Evolutionary conservation across 2,329 filamentous ascomycete genomes (phyloP), one percentile per base, ranked within the genome.

Genomic region (Neonectria magnoliae): DNA sequence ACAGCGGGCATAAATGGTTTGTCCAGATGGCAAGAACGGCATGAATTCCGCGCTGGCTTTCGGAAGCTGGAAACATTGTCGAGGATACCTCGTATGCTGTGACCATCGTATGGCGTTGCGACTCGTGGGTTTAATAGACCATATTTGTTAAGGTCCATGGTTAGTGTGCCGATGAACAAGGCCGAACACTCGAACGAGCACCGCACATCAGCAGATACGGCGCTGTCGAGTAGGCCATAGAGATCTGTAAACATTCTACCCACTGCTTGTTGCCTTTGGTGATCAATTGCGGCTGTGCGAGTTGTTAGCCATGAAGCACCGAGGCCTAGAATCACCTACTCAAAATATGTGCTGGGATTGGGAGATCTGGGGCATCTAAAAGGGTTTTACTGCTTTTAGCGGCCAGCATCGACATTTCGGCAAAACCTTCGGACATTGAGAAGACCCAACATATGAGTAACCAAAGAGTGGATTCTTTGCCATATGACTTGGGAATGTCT

Each of bases 371-470:
- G 0, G 22, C 58, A 2, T 55, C 45, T 0, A 76, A 62, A 0
- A 57, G 25, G 1, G 11, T 47, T 3, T 54, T 52, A 18, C 65
- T 60, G 4, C 71, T 2, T 9, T 10, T 52, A 0, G 74, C 5
- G 0, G 70, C 70, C 1, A 70, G 47, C 0, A 33, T 7, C 1
- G 68, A 61, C 42, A 74, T 64, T 0, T 20, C 13, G 1, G 3
- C 29, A 7, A 75, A 72, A 0, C 57, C 22, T 0, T 29, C 11
- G 3, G 42, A 13, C 4, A 41, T 2, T 2, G 38, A 22, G 9
- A 75, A 75, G 2, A 73, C 64, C 45, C 60, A 64, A 0, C 71
- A 68, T n/a, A 70, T n/a, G 1, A 69, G 20, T 0, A 76, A 3
- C 29, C 7, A 68, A 3, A 74, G 55, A 0, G 65, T 47, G 0